Base-by-base conservation (phyloP, 495 filamentous ascomycete genomes). In the Penicillium waksmanii region DNA sequence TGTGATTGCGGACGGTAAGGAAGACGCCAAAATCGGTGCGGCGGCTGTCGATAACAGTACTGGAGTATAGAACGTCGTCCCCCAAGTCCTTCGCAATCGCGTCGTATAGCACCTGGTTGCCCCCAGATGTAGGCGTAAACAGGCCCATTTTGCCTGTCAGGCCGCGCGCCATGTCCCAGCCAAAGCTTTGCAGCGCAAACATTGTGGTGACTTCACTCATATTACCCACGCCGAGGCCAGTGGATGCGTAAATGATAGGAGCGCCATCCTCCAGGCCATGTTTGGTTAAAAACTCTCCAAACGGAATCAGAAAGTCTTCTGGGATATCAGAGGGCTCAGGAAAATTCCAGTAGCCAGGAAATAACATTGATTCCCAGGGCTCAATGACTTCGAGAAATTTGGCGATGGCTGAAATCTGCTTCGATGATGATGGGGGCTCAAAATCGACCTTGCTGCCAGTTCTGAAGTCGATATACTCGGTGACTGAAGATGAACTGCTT, bases 231-330 rank as follows among this genome's bases (percentile, higher is more conserved):
- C 74, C 74, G 27, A 73, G 66, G 23, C 69, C 74, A 13, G 71
- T 72, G 49, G 55, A 51, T 35, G 55, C 43, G 57, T 61, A 73
- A 19, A 68, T 67, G 9, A 66, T 42, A 11, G 65, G 66, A 9
- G 72, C 40, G n/a, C 71, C 65, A 51, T 70, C 71, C 46, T 74
- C 66, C n/a, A 81, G 67, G 53, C 69, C 69, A 66, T 81, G 71
- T 55, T 79, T 80, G 38, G 57, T 69, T 38, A 76, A 58, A 56
- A 83, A 81, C 10, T 79, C 64, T 5, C 69, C 67, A 51, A 76
- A 82, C 0, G 78, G 74, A 49, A 81, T 64, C 2, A 82, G 70
- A 6, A 83, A 67, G 50, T 81, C 78, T 3, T 66, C 66, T 12
- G 79, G 80, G 49, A 83, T 71, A 21, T 61, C 51, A 8, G 51